Base-by-base conservation (phyloP, 805 yeast species). In the Saccharomyces paradoxus region DNA sequence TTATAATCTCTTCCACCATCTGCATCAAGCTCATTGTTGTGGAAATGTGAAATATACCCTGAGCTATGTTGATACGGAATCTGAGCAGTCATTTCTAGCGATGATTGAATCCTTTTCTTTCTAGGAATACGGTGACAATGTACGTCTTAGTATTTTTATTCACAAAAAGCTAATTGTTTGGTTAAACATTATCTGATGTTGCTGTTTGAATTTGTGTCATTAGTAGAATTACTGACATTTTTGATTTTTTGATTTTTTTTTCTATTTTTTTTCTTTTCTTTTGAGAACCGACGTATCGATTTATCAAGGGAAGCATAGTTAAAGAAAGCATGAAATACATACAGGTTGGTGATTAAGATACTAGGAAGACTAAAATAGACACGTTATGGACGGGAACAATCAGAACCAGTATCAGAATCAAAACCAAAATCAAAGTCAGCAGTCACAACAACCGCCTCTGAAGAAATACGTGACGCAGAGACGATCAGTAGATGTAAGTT, bases 401-500 rank as follows among this genome's bases (percentile, higher is more conserved):
- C 32, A 46, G 30, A 26, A 4, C 14, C 55, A 51, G 31, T 58
- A 58, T 44, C 58, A 53, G 26, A 48, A 31, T 4, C 41, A 37
- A 17, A 48, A 31, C 2, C 41, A 37, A 17, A 37, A 7, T 37
- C 44, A 37, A 30, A 54, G 50, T 24, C 32, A 46, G 30, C 22
- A 9, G 8, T 54, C 50, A 31, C 59, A 58, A 46, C 58, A 53
- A 26, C 44, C 27, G 2, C 53, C 62, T 2, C 63, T 60, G 50
- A 68, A 65, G 55, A 63, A 67, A 48, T 65, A 64, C 48, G 58
- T 65, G 3, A 60, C 70, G 3, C 71, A 67, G 41, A 60, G 72
- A 17, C 64, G 72, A 22, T 66, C 72, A 1, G 67, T 68, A 2
- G 72, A 68, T 50, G 59, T 68, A 48, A 64, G 68, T 48, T 63